Percentiles rank a stretch among this genome's conserved stretches.
These are phyloP conservation scores for Kwoniella sp. DNA, from an alignment of 768 basidiomycete species.

Conservation along the genomic window DNA sequence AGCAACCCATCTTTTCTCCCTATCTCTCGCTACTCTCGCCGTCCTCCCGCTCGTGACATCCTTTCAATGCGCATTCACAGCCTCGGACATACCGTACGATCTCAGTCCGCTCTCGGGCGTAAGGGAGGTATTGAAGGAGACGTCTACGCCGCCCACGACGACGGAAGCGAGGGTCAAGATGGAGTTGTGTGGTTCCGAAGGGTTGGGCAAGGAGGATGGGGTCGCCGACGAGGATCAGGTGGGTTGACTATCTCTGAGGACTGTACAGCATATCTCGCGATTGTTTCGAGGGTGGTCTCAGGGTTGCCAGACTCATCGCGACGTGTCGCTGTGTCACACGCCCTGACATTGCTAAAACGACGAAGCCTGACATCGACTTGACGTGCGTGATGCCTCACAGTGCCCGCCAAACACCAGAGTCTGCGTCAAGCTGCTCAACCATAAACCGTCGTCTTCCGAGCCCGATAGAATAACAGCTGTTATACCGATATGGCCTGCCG, in stretches of 20 bases:
- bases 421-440: conserved; percentile 52
- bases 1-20: background rate
- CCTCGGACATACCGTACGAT: conserved; percentile 44
- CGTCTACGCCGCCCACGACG: conserved; percentile 54
- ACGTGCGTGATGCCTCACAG: conserved; percentile 24
- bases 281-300: background rate
- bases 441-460: conserved; percentile 44
- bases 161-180: conserved; percentile 44
- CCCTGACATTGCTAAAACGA: too few species aligned
- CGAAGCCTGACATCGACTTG: background rate
- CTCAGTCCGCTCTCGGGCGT: conserved; percentile 39
- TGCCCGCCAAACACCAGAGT: conserved; percentile 51
- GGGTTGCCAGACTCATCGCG: too few species aligned
- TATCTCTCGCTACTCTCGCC: conserved; percentile 5
- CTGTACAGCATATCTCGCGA: background rate
- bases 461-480: conserved; percentile 50
- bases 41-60: conserved; percentile 20
- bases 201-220: conserved; percentile 42
- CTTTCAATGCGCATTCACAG: conserved; percentile 36
- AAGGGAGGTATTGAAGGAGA: conserved; percentile 29
- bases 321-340: too few species aligned
- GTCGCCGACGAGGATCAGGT: conserved; percentile 56
- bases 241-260: conserved; percentile 15
- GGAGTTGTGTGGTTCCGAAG: conserved; percentile 47
- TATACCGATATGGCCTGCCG: conserved; percentile 51